Evolutionary conservation across 2,329 filamentous ascomycete genomes (phyloP).

Genomic region (Simplicillium sp.): DNA sequence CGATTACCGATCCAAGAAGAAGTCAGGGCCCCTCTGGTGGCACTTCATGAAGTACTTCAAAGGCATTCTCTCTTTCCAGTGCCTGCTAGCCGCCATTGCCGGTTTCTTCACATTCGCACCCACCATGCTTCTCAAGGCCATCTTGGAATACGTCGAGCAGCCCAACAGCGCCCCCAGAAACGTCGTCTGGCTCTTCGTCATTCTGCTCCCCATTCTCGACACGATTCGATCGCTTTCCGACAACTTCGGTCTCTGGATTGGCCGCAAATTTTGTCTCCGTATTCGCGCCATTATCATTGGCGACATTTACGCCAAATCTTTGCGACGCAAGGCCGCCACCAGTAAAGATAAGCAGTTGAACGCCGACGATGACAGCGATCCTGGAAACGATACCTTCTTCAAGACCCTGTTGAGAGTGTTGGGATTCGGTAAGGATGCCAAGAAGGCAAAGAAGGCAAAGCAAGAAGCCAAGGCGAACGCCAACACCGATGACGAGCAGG

Average conservation of each 20-base stretch:
- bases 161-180: conserved; percentile 68
- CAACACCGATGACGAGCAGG: conserved; percentile 55
- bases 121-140: conserved; percentile 81
- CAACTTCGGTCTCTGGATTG: conserved; percentile 84
- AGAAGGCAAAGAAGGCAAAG: conserved; percentile 34
- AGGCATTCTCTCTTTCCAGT: conserved; percentile 64
- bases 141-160: conserved; percentile 87
- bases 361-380: conserved; percentile 21
- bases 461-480: conserved; percentile 26
- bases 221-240: conserved; percentile 73
- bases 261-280: conserved; percentile 87
- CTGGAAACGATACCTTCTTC: background rate
- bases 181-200: conserved; percentile 92
- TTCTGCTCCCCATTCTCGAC: conserved; percentile 77
- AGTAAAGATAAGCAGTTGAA: conserved; percentile 66
- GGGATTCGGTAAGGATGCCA: background rate
- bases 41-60: conserved; percentile 84
- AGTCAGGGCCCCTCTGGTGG: conserved; percentile 67
- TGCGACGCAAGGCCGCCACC: conserved; percentile 81
- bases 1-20: conserved; percentile 78
- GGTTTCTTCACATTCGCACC: conserved; percentile 85
- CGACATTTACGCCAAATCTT: conserved; percentile 92
- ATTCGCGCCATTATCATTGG: conserved; percentile 92
- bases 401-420: too few relatives aligned
- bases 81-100: conserved; percentile 66